phyloP scores from a whole-genome alignment of 2,329 filamentous ascomycete genomes.

The Simplicillium sp. region DNA sequence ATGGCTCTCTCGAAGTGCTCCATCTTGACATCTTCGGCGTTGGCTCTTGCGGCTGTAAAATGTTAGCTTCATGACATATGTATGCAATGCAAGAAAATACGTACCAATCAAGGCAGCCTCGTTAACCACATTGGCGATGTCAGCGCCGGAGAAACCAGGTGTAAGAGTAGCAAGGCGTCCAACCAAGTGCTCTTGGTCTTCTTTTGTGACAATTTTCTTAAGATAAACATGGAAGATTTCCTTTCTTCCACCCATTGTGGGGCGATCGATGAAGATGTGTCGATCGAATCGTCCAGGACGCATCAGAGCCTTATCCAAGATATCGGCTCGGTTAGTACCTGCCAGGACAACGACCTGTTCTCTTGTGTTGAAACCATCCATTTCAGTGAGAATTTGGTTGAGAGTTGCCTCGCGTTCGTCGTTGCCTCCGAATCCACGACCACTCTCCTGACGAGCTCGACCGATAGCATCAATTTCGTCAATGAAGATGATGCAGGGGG shows the following conservation, averaged over 20 bases:
- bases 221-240: slow-evolving; percentile 95
- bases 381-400: slow-evolving; percentile 97
- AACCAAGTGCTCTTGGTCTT: slow-evolving; percentile 79
- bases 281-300: slow-evolving; percentile 93
- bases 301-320: slow-evolving; percentile 93
- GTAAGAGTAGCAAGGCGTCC: slow-evolving; percentile 87
- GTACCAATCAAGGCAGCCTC: slow-evolving; percentile 92
- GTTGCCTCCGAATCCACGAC: slow-evolving; percentile 68
- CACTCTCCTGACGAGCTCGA: slow-evolving; percentile 74
- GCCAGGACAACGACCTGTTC: slow-evolving; percentile 96
- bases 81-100: slow-evolving; percentile 28
- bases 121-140: slow-evolving; percentile 97
- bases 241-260: slow-evolving; percentile 92
- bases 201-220: slow-evolving; percentile 86
- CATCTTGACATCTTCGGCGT: slow-evolving; percentile 75
- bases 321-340: slow-evolving; percentile 90
- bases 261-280: slow-evolving; percentile 89
- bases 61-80: slow-evolving; percentile 9
- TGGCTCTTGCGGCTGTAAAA: slow-evolving; percentile 64
- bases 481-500: slow-evolving; percentile 98
- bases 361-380: slow-evolving; percentile 97
- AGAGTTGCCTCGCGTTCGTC: slow-evolving; percentile 95
- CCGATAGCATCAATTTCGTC: slow-evolving; percentile 99
- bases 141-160: slow-evolving; percentile 92
- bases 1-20: slow-evolving; percentile 94